phyloP scores from a whole-genome alignment of 2,329 filamentous ascomycete species.

The Aureobasidium sp. region DNA sequence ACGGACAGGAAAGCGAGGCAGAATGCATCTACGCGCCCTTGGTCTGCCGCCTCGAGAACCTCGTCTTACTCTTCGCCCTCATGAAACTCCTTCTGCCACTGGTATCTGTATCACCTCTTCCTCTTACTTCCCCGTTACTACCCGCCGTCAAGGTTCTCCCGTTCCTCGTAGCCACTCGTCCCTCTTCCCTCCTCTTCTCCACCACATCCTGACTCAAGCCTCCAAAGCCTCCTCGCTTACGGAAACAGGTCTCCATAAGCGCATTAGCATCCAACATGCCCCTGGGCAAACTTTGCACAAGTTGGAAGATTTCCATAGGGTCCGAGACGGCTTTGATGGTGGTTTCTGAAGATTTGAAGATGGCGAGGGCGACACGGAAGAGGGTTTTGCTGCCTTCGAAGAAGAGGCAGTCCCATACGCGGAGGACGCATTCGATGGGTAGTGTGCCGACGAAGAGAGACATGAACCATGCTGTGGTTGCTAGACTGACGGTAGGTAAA shows the following conservation, averaged over 20 bases:
- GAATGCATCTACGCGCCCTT: not conserved
- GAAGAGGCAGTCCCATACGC: conserved; percentile 93
- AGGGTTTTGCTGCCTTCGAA: conserved; percentile 92
- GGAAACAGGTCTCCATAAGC: conserved; percentile 75
- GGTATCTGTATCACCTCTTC: not conserved
- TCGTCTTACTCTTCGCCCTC: conserved; percentile 11
- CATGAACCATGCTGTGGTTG: conserved; percentile 97
- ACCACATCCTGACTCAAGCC: conserved; percentile 75
- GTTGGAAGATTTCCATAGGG: conserved; percentile 92
- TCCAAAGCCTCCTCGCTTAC: conserved; percentile 58
- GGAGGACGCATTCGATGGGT: conserved; percentile 81
- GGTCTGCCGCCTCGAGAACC: conserved; percentile 5
- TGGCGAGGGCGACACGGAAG: conserved; percentile 80
- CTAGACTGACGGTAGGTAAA: conserved; percentile 82
- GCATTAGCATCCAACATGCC: conserved; percentile 72
- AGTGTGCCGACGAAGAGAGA: conserved; percentile 89
- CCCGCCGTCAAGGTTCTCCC: conserved; percentile 1
- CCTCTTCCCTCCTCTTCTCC: conserved; percentile 63
- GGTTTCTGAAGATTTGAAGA: conserved; percentile 79
- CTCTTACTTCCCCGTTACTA: not conserved
- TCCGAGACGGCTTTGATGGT: conserved; percentile 74
- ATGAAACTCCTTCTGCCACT: conserved; percentile 10
- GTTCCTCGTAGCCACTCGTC: conserved; percentile 28
- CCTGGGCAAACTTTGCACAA: conserved; percentile 80
- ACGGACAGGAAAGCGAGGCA: too few species aligned